A percentile compares a stretch with the other conserved stretches of the same genome.
phyloP scores from a whole-genome alignment of 2,329 filamentous ascomycete genomes.

The Penicillium sp. region DNA sequence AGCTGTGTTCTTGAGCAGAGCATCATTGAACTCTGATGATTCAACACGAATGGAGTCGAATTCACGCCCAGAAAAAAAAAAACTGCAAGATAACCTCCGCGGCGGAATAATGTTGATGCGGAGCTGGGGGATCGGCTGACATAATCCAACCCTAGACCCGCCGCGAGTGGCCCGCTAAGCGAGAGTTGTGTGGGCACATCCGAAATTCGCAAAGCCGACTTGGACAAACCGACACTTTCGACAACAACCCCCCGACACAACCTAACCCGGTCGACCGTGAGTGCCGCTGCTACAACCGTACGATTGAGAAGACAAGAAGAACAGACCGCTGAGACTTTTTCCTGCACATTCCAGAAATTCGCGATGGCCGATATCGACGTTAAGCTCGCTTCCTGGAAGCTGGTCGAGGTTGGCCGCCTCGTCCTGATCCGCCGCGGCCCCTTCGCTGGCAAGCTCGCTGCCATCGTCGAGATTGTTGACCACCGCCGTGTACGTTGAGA shows the following conservation, averaged over 20 bases:
- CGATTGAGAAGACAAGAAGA: conserved; percentile 6
- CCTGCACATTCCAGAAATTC: conserved; percentile 47
- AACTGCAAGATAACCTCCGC: conserved; percentile 15
- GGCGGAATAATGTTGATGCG: conserved; percentile 22
- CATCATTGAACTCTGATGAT: conserved; percentile 17
- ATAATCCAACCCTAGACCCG: conserved; percentile 33
- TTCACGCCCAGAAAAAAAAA: conserved; percentile 17
- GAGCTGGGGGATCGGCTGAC: conserved; percentile 9
- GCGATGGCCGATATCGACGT: conserved; percentile 79
- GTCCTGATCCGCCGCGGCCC: conserved; percentile 82
- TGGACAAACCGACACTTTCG: conserved; percentile 38
- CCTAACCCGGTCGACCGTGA: conserved; percentile 38
- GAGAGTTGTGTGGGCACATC: conserved; percentile 38
- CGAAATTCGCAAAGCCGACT: conserved; percentile 36
- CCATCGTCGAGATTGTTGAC: conserved; percentile 99
- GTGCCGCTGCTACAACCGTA: conserved; percentile 19
- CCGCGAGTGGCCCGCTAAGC: conserved; percentile 36
- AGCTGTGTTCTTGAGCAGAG: background rate
- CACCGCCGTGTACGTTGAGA: conserved; percentile 91
- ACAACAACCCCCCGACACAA: conserved; percentile 33
- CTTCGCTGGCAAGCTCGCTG: conserved; percentile 77
- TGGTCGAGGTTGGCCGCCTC: conserved; percentile 97
- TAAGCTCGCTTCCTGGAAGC: conserved; percentile 80
- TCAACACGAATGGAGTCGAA: conserved; percentile 4
- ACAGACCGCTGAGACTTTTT: conserved; percentile 23